These are phyloP conservation scores for Fusarium pilosicola DNA, from an alignment of 2,329 filamentous ascomycete species.

Conservation along the genomic window DNA sequence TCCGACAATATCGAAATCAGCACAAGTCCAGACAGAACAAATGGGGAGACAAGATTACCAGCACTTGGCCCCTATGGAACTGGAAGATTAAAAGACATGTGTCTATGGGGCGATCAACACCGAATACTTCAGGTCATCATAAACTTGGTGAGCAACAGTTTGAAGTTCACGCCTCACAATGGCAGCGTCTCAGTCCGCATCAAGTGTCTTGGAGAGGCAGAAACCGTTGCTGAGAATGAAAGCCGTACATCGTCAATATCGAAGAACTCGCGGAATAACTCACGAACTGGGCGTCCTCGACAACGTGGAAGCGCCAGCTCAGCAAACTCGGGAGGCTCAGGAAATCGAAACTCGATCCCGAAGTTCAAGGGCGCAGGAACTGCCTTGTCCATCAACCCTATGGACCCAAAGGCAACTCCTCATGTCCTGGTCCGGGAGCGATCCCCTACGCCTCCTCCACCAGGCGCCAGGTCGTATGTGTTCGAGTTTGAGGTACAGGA, in stretches of 20 bases:
- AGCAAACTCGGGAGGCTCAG: slow-evolving; percentile 62
- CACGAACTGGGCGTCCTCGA: slow-evolving; percentile 54
- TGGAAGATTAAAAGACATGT: slow-evolving; percentile 83
- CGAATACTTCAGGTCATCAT: slow-evolving; percentile 93
- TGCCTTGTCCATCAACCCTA: slow-evolving; percentile 70
- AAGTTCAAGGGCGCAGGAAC: slow-evolving; percentile 54
- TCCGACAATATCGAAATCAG: slow-evolving; percentile 39
- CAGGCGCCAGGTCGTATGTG: slow-evolving; percentile 70
- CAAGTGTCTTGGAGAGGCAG: slow-evolving; percentile 73
- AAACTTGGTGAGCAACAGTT: slow-evolving; percentile 89
- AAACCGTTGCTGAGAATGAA: slow-evolving; percentile 53
- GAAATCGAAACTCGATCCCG: slow-evolving; percentile 38
- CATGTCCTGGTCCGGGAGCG: slow-evolving; percentile 63
- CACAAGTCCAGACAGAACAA: slow-evolving; percentile 47
- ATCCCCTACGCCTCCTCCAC: slow-evolving; percentile 68
- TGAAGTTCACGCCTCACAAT: slow-evolving; percentile 86
- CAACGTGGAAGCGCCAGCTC: slow-evolving; percentile 61
- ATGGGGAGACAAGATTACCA: slow-evolving; percentile 56
- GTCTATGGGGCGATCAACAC: slow-evolving; percentile 92
- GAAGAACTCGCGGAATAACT: slow-evolving; percentile 57
- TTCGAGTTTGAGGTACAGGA: slow-evolving; percentile 93
- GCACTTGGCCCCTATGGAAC: slow-evolving; percentile 72
- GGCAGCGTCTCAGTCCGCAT: slow-evolving; percentile 82
- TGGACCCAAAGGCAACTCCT: slow-evolving; percentile 63
- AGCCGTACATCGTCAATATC: slow-evolving; percentile 65